A percentile compares a stretch with the other conserved stretches of the same genome.
Evolutionary conservation across 352 stramenopile genomes (phyloP).

Genomic region (Pythium insidiosum): DNA sequence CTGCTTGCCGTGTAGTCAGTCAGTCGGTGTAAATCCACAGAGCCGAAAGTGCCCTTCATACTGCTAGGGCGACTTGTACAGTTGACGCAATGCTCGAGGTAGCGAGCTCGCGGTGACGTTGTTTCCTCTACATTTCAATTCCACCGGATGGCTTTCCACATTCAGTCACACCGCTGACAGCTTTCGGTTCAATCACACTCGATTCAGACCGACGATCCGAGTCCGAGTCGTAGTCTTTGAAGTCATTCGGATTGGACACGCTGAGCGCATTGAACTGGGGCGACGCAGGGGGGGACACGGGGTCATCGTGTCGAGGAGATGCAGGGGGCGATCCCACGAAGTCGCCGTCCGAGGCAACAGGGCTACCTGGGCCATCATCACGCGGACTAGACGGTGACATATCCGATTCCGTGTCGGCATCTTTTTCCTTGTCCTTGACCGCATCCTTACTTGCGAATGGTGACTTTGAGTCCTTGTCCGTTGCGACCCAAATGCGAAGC

Average conservation of each 20-base stretch:
- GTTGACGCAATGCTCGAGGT: too few relatives aligned
- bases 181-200: constrained; percentile 67
- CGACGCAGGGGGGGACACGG: constrained; percentile 24
- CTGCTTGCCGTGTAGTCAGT: too few relatives aligned
- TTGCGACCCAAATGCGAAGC: constrained; percentile 82
- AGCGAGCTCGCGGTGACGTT: too few relatives aligned
- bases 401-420: constrained; percentile 62
- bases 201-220: constrained; percentile 40
- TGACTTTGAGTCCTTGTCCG: constrained; percentile 81
- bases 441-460: constrained; percentile 46
- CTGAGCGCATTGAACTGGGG: constrained; percentile 36
- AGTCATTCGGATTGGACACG: constrained; percentile 25
- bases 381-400: constrained; percentile 33
- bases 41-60: too few relatives aligned
- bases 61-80: too few relatives aligned
- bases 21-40: too few relatives aligned
- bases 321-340: constrained; percentile 26
- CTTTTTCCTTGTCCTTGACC: constrained; percentile 38
- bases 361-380: constrained; percentile 40
- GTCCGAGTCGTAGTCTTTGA: constrained; percentile 62
- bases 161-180: constrained; percentile 44
- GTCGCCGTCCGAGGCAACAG: constrained; percentile 13
- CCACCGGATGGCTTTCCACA: constrained; percentile 47
- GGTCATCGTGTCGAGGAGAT: constrained; percentile 25
- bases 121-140: constrained; percentile 80